These are phyloP conservation scores for Cryptosporidium sp. DNA, from an alignment of 169 alveolate species.

Conservation along the genomic window DNA sequence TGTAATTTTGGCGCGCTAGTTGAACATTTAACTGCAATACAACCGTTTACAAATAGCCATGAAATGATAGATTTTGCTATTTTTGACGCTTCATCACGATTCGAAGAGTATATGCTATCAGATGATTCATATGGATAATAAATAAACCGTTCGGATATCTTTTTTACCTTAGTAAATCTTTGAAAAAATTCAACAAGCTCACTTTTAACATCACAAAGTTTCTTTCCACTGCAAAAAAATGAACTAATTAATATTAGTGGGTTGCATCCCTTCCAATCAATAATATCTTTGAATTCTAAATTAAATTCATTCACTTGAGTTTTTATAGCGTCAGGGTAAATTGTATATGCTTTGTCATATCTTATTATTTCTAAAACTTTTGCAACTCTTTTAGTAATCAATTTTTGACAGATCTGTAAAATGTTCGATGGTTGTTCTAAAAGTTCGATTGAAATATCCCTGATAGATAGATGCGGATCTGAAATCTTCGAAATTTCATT, in stretches of 20 bases:
- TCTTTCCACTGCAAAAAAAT: constrained; percentile 60
- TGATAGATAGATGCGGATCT: constrained; percentile 63
- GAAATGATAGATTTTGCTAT: constrained; percentile 30
- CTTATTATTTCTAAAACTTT: neutral
- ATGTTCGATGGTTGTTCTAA: constrained; percentile 37
- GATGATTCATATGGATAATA: constrained; percentile 30
- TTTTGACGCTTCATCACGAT: neutral
- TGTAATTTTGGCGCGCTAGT: constrained; percentile 12
- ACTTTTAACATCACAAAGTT: constrained; percentile 3
- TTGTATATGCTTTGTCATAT: constrained; percentile 20
- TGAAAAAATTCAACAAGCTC: constrained; percentile 34
- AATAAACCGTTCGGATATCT: neutral
- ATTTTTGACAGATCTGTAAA: constrained; percentile 1
- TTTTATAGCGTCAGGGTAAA: neutral
- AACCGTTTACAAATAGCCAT: constrained; percentile 29
- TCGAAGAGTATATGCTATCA: neutral
- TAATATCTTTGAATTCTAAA: neutral
- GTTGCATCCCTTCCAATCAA: constrained; percentile 59
- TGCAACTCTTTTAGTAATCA: constrained; percentile 25
- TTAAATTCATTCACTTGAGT: neutral
- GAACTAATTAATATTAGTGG: constrained; percentile 36
- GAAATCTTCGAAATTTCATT: constrained; percentile 7
- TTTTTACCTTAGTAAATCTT: neutral
- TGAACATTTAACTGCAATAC: constrained; percentile 5
- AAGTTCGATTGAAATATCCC: constrained; percentile 56